Evolutionary conservation across 257 asterid species (phyloP), one percentile per base, ranked within the genome.

Genomic region (Lycium barbarum): DNA sequence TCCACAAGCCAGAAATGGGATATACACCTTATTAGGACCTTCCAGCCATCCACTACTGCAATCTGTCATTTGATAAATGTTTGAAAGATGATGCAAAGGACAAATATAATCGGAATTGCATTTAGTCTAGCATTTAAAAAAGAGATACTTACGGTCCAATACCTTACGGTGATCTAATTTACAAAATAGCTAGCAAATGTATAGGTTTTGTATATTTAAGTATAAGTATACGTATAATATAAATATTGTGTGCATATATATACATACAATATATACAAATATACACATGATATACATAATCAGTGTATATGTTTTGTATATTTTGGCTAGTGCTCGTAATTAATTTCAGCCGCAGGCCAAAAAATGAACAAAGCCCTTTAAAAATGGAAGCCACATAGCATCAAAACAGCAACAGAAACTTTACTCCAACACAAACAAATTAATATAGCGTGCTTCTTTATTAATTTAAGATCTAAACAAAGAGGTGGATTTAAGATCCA

Each of bases 1-100:
- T n/a, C 99, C 98, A 59, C 98, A 97, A 15, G 99, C 99, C 90
- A 95, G 86, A 87, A 97, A 97, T 15, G 98, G 98, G 33, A 97
- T 95, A 84, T 95, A 94, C 61, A 94, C 97, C 92, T 95, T 95
- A 89, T 95, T 94, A 78, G 95, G 94, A 72, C 98, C 99, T 92
- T 95, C 99, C 65, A 97, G 90, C 98, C 98, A 95, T 81, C 92
- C 98, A 86, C 98, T 97, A 89, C 98, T 94, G 92, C 98, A 95
- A 89, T 97, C 99, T 97, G 99, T 62, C 36, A 68, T 11, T 20
- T 18, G 53, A 81, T 45, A 80, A n/a, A 59, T 26, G 76, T 20
- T 63, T 12, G 79, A 68, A 47, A n/a, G 65, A 78, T 53, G 40
- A 78, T 53, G 65, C 18, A 13, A 78, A 15, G 33, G 14, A 78